Conservation (phyloP, 192 early-diverging fungal genomes). For the Coemansia sp. region DNA sequence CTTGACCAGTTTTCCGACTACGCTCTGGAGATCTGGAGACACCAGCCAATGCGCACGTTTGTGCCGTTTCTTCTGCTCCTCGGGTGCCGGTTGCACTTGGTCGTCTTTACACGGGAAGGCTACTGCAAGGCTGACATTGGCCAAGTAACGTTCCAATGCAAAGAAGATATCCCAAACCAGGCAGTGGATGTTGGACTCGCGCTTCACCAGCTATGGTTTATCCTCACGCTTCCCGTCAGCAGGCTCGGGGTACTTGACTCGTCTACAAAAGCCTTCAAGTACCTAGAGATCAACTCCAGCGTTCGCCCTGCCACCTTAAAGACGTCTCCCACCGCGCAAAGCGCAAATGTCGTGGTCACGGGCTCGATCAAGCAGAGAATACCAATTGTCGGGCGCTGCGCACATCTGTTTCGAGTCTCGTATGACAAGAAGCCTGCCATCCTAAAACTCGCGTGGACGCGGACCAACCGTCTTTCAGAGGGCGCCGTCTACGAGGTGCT, state of each 20-base stretch:
- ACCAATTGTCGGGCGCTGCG: not conserved
- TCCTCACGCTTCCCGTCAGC: not conserved
- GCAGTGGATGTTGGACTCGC: not conserved
- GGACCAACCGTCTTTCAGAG: not conserved
- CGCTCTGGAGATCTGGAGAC: not conserved
- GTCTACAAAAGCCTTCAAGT: not conserved
- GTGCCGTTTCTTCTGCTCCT: constrained; percentile 8
- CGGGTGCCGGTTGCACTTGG: not conserved
- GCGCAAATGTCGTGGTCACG: not conserved
- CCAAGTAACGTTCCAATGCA: not conserved
- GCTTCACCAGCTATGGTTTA: not conserved
- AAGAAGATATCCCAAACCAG: not conserved
- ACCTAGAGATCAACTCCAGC: not conserved
- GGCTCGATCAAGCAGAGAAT: not conserved
- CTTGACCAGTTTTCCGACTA: constrained; percentile 13
- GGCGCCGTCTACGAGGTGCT: constrained; percentile 15
- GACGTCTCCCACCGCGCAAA: too few relatives aligned
- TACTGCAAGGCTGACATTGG: not conserved
- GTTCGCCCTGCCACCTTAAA: not conserved
- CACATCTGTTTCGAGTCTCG: not conserved
- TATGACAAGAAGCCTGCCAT: not conserved
- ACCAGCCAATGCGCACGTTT: constrained; percentile 7
- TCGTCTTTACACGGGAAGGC: constrained; percentile 6
- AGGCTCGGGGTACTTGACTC: not conserved
- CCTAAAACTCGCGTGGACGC: constrained; percentile 9